Base-by-base conservation (phyloP, 2,329 filamentous ascomycete genomes). In the Pseudogymnoascus sp. region DNA sequence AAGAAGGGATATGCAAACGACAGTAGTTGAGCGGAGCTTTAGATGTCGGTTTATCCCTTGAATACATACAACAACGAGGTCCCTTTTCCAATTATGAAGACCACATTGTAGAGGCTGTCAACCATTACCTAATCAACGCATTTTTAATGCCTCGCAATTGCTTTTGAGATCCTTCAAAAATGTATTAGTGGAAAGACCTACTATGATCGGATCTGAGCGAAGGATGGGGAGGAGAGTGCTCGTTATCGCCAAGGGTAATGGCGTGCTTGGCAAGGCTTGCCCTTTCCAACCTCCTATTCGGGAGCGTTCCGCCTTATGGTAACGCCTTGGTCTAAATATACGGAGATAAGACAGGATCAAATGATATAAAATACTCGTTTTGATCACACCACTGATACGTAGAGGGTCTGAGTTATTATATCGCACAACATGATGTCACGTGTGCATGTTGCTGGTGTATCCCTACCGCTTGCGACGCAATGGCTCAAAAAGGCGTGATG, bases 221-320 rank as follows among this genome's bases (percentile, higher is more conserved):
- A 17, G 19, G 15, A 10, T 47, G 21, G 15, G 9, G 28, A 31
- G 26, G 23, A 53, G 26, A 8, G 47, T 9, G 8, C 8, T 53
- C 47, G 47, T 53, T 53, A 53, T 53, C 47, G 26, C 47, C 47
- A 53, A 53, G 47, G 23, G 47, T 53, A 26, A 53, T 53, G 47
- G 15, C 44, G 44, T 50, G 23, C 44, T 28, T 50, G 44, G 44
- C 44, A 50, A 28, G 23, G 44, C 44, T 31, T 28, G 23, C 8
- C 2, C n/a, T 53, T 28, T 53, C 15, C 3, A 17, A n/a, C 47
- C 47, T 7, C 47, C 10, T 6, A 17, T 31, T 11, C 23, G 4
- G 23, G 2, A 28, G 40, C 5, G 15, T 26, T 28, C 7, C 28
- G 44, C 7, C 23, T 21, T 31, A 53, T n/a, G n/a, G 1, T 8